phyloP scores from a whole-genome alignment of 2,329 filamentous ascomycete genomes.

The Coniella lustricola region DNA sequence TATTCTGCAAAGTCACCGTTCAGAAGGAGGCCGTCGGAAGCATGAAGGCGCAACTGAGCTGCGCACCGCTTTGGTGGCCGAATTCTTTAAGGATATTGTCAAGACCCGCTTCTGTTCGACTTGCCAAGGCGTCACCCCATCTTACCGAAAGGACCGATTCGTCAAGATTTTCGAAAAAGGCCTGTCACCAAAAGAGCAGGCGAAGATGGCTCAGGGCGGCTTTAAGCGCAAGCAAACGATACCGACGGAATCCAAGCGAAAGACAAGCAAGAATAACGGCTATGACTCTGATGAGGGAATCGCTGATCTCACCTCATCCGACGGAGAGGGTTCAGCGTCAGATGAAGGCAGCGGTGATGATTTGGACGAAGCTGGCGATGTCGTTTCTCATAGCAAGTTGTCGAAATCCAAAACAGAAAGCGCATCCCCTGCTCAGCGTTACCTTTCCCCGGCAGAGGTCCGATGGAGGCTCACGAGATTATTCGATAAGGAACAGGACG shows the following conservation, averaged over 20 bases:
- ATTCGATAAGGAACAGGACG: conserved; percentile 80
- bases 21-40: conserved; percentile 53
- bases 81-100: conserved; percentile 70
- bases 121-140: conserved; percentile 65
- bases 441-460: conserved; percentile 77
- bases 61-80: conserved; percentile 68
- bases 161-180: conserved; percentile 91
- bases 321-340: conserved; percentile 25
- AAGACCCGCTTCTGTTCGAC: conserved; percentile 61
- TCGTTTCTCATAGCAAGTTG: conserved; percentile 49
- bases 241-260: conserved; percentile 38
- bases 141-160: conserved; percentile 81
- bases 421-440: conserved; percentile 52
- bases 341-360: conserved; percentile 40
- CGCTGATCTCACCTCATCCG: conserved; percentile 52
- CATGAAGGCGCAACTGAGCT: conserved; percentile 77
- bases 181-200: conserved; percentile 65
- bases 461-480: conserved; percentile 69
- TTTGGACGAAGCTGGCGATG: conserved; percentile 47
- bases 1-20: conserved; percentile 55
- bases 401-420: conserved; percentile 27
- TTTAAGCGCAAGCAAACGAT: conserved; percentile 67
- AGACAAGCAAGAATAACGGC: conserved; percentile 28
- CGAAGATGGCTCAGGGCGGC: conserved; percentile 64
- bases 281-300: conserved; percentile 61